Evolutionary conservation across 1,284 basidiomycete species (phyloP), one percentile per base, ranked within the genome.

Genomic region (Agaricales sp.): DNA sequence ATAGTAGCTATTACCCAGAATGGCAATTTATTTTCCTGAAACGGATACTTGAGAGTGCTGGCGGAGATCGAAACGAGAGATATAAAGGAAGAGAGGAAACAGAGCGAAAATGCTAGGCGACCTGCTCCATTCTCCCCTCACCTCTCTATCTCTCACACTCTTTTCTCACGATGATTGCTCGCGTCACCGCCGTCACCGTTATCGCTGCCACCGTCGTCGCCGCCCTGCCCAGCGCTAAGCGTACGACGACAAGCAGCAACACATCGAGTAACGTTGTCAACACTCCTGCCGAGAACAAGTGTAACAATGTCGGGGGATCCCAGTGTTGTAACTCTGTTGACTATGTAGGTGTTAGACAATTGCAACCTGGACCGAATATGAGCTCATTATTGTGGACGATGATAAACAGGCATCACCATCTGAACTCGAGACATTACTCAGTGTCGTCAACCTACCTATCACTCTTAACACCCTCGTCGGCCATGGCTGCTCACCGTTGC

Each of bases 211-310:
- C 39, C 6, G 13, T 16, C 19, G 39, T 20, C 39, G 8, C 16
- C 16, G 39, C 39, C 18, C 19, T 11, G 4, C 39, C 39, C 19
- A 20, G 16, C 6, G 39, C 19, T 8, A 41, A 41, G 39, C 39
- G 16, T n/a, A 41, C 39, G 8, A 18, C 39, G 39, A 18, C n/a
- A n/a, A 20, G n/a, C 39, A 41, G n/a, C 39, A 41, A 6, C 18
- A 6, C 39, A 4, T 8, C 13, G 4, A 41, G n/a, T 8, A 41
- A 41, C 39, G 39, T 41, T 16, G 39, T 41, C 6, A 41, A 41
- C 39, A 41, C 39, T 8, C 39, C 39, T 18, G 39, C 39, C n/a
- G 39, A 41, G 39, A 41, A 41, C 39, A 41, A 41, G 16, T 41
- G 39, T 18, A 41, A 41, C 19, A 8, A 41, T 41, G 39, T 41